These are phyloP conservation scores for Xylaria sp. DNA, from an alignment of 2,329 filamentous ascomycete species.

Conservation along the genomic window DNA sequence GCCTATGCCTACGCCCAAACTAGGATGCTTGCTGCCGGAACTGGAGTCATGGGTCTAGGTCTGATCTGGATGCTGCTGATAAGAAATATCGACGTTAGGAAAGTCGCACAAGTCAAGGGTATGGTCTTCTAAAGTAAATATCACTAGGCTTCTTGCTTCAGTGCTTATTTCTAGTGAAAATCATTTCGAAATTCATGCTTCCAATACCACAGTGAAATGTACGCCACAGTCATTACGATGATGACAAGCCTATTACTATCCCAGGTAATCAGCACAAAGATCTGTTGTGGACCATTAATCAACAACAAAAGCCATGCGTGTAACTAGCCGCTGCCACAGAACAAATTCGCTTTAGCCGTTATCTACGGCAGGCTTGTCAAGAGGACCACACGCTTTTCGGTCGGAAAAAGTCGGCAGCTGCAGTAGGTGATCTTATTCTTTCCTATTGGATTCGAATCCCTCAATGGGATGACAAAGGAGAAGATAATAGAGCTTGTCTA, in stretches of 20 bases:
- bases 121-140: slow-evolving; percentile 17
- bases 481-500: background rate
- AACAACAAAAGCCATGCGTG: no score
- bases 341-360: background rate
- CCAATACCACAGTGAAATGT: background rate
- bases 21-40: slow-evolving; percentile 21
- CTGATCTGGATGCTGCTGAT: slow-evolving; percentile 24
- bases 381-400: background rate
- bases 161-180: background rate
- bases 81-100: slow-evolving; percentile 29
- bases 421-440: background rate
- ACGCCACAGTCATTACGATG: background rate
- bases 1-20: slow-evolving; percentile 23
- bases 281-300: background rate
- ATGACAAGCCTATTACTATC: background rate
- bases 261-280: background rate
- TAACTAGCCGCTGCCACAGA: background rate
- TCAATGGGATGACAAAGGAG: no score
- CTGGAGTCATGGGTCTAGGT: slow-evolving; percentile 16
- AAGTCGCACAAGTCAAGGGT: slow-evolving; percentile 25
- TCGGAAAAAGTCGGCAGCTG: background rate
- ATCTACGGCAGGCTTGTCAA: background rate
- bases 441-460: background rate
- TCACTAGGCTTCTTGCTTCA: background rate
- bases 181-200: background rate